Evolutionary conservation across 352 stramenopile species (phyloP).

Genomic region (Albugo laibachii): DNA sequence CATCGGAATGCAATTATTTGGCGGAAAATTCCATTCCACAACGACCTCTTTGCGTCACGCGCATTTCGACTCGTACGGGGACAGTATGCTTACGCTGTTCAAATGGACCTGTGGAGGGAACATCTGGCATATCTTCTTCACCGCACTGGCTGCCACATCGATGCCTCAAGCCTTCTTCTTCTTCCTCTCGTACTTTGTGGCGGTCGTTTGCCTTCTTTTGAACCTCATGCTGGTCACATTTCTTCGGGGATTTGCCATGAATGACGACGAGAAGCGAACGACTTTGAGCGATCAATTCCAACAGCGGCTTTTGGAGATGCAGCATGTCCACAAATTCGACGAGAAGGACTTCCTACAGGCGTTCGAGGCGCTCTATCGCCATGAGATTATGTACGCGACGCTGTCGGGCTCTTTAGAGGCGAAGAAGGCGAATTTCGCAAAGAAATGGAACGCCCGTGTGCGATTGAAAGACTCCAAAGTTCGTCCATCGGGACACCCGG

Average conservation of each 20-base stretch:
- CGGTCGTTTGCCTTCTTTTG: slow-evolving; percentile 42
- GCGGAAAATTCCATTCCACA: slow-evolving; percentile 38
- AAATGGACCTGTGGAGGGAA: slow-evolving; percentile 68
- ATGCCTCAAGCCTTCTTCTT: slow-evolving; percentile 36
- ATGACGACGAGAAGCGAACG: slow-evolving; percentile 57
- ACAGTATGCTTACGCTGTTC: slow-evolving; percentile 69
- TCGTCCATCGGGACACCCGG: slow-evolving; percentile 13
- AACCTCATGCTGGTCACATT: slow-evolving; percentile 79
- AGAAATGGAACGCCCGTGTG: slow-evolving; percentile 29
- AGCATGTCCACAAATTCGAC: slow-evolving; percentile 58
- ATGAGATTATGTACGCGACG: slow-evolving; percentile 60
- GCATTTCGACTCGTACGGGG: slow-evolving; percentile 71
- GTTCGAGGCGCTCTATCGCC: slow-evolving; percentile 47
- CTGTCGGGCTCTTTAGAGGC: slow-evolving; percentile 22
- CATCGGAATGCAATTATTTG: slow-evolving; percentile 67
- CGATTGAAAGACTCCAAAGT: slow-evolving; percentile 35
- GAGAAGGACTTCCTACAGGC: slow-evolving; percentile 54
- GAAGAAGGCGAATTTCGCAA: slow-evolving; percentile 30
- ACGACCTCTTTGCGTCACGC: slow-evolving; percentile 18
- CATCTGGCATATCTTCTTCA: slow-evolving; percentile 62
- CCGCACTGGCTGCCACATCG: slow-evolving; percentile 5
- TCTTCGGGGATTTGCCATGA: slow-evolving; percentile 69
- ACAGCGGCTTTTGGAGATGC: slow-evolving; percentile 58
- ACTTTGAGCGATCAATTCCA: slow-evolving; percentile 53
- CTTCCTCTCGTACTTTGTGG: slow-evolving; percentile 54